These are phyloP conservation scores for Phanerochaete sordida DNA, from an alignment of 768 basidiomycete genomes.

Conservation along the genomic window DNA sequence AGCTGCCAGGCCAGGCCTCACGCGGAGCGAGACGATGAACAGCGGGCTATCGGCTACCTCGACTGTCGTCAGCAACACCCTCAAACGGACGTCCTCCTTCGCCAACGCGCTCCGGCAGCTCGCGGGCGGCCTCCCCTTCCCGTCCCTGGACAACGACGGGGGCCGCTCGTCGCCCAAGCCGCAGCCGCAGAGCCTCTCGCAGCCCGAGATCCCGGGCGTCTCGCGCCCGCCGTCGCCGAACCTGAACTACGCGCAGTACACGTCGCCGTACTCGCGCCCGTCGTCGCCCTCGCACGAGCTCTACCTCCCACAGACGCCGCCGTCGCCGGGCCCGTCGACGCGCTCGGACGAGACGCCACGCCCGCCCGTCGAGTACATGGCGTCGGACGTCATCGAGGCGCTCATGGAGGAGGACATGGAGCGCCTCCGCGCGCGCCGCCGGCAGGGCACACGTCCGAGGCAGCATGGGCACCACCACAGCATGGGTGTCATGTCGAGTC, in stretches of 20 bases:
- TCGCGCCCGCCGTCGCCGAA: conserved; percentile 78
- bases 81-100: conserved; percentile 78
- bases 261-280: conserved; percentile 68
- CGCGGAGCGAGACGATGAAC: conserved; percentile 60
- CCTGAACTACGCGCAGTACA: conserved; percentile 71
- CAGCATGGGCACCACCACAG: conserved; percentile 35
- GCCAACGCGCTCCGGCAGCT: conserved; percentile 71
- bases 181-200: conserved; percentile 21
- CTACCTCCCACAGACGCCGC: conserved; percentile 17
- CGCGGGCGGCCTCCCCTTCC: conserved; percentile 70
- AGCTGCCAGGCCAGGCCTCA: conserved; percentile 43
- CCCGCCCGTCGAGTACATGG: conserved; percentile 49
- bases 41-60: conserved; percentile 38
- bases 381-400: conserved; percentile 82
- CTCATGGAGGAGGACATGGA: conserved; percentile 96
- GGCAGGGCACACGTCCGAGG: conserved; percentile 25
- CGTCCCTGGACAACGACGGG: conserved; percentile 49
- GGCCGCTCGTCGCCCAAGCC: conserved; percentile 33
- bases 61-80: conserved; percentile 59
- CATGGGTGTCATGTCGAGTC: conserved; percentile 53
- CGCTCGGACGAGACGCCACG: conserved; percentile 25
- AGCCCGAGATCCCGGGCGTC: conserved; percentile 26
- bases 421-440: conserved; percentile 69
- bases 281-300: conserved; percentile 34
- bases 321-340: conserved; percentile 27